A percentile compares a stretch with the other conserved stretches of the same genome.
Evolutionary conservation across 441 rosid genomes (phyloP).

Genomic region (Pelargonium cotyledonis): DNA sequence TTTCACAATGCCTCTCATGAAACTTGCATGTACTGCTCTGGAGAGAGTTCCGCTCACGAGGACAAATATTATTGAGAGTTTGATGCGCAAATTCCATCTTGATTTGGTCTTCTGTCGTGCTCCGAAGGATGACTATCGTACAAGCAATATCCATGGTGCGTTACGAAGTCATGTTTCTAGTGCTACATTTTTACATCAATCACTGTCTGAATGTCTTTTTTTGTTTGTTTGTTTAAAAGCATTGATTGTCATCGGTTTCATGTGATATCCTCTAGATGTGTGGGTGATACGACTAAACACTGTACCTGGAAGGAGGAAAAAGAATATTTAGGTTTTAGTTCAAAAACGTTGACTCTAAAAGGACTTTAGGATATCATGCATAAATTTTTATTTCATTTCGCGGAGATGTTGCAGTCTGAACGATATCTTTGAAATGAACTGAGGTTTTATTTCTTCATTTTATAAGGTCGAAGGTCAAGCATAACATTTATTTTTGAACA

Average conservation of each 20-base stretch:
- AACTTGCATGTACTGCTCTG: slow-evolving; percentile 83
- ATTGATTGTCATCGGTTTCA: background rate
- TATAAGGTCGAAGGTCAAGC: background rate
- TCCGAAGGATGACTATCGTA: slow-evolving; percentile 60
- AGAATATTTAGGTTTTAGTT: background rate
- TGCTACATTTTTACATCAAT: background rate
- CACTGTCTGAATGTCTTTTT: background rate
- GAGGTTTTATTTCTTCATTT: background rate
- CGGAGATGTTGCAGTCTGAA: background rate
- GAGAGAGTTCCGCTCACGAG: slow-evolving; percentile 92
- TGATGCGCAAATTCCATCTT: slow-evolving; percentile 66
- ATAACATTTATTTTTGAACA: background rate
- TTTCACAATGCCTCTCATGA: slow-evolving; percentile 91
- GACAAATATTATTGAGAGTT: slow-evolving; percentile 50
- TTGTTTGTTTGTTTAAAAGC: background rate
- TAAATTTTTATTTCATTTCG: background rate
- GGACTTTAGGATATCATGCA: background rate
- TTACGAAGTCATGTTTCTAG: slow-evolving; percentile 3
- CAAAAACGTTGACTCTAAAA: background rate
- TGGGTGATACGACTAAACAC: background rate
- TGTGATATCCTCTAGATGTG: background rate
- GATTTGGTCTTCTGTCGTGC: slow-evolving; percentile 87
- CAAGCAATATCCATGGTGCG: slow-evolving; percentile 60
- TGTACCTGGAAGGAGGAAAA: background rate
- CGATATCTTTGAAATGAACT: background rate